phyloP scores from a whole-genome alignment of 768 basidiomycete species.

The Strobilomyces echinocephalus region DNA sequence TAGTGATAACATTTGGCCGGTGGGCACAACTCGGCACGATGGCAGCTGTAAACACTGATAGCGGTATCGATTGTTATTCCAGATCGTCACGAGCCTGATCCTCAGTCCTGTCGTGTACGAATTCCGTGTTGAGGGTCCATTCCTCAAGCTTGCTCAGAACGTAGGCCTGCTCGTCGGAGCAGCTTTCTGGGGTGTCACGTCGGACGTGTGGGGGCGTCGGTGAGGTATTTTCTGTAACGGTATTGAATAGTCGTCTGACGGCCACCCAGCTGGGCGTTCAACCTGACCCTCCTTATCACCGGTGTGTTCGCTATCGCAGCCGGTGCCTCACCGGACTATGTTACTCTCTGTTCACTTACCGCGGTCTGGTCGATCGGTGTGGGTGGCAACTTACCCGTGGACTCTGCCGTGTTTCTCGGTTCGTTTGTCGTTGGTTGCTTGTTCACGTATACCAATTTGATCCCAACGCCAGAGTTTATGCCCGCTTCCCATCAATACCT shows the following conservation, averaged over 20 bases:
- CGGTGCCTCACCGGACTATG: constrained; percentile 52
- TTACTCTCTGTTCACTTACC: constrained; percentile 47
- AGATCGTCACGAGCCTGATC: constrained; percentile 66
- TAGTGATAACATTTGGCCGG: constrained; percentile 70
- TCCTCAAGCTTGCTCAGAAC: constrained; percentile 66
- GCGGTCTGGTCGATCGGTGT: constrained; percentile 65
- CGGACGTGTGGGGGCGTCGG: constrained; percentile 70
- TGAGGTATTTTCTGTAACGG: constrained; percentile 18
- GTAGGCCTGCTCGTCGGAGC: constrained; percentile 68
- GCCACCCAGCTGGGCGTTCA: constrained; percentile 54
- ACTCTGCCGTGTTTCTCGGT: constrained; percentile 74
- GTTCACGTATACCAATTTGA: neutral
- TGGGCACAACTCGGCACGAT: constrained; percentile 28
- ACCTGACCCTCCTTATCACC: constrained; percentile 64
- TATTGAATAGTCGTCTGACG: constrained; percentile 4
- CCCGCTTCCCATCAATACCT: constrained; percentile 73
- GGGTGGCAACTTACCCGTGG: constrained; percentile 71
- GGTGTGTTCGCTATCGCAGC: constrained; percentile 62
- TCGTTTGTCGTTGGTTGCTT: constrained; percentile 11
- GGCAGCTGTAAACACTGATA: neutral
- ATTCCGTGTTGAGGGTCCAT: constrained; percentile 57
- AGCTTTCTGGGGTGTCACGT: constrained; percentile 62
- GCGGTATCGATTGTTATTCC: neutral
- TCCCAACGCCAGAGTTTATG: constrained; percentile 49
- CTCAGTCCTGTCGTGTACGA: constrained; percentile 60